Evolutionary conservation across 192 early-diverging fungal genomes (phyloP).

Genomic region (Pilobolus umbonatus): DNA sequence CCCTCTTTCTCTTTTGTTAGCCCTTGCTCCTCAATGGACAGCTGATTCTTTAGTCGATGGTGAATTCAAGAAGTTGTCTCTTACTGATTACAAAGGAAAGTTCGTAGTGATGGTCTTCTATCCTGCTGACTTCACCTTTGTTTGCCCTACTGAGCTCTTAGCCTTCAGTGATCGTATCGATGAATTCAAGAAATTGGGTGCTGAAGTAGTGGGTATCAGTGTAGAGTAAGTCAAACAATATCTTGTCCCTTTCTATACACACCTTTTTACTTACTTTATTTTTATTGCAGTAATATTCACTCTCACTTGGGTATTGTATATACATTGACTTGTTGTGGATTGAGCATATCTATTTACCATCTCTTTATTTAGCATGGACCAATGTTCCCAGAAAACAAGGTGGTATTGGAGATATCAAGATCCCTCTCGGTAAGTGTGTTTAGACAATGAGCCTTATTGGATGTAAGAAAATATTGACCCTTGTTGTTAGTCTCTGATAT

Average conservation of each 20-base stretch:
- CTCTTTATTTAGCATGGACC: slow-evolving; percentile 85
- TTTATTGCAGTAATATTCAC: slow-evolving; percentile 11
- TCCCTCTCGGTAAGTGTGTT: slow-evolving; percentile 48
- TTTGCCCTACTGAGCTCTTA: slow-evolving; percentile 58
- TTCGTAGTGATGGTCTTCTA: slow-evolving; percentile 64
- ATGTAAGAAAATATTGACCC: neutral
- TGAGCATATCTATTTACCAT: slow-evolving; percentile 35
- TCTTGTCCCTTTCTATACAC: neutral
- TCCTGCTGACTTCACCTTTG: slow-evolving; percentile 57
- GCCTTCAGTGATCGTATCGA: slow-evolving; percentile 49
- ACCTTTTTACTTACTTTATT: neutral
- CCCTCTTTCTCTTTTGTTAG: neutral
- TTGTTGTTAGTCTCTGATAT: slow-evolving; percentile 18
- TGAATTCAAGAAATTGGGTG: slow-evolving; percentile 49
- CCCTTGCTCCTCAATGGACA: slow-evolving; percentile 29
- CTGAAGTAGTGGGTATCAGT: slow-evolving; percentile 52
- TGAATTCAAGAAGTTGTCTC: slow-evolving; percentile 26
- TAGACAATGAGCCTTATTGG: neutral
- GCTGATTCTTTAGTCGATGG: slow-evolving; percentile 33
- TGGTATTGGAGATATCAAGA: slow-evolving; percentile 86
- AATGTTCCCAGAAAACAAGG: slow-evolving; percentile 82
- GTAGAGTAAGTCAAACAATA: slow-evolving; percentile 50
- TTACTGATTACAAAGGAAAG: slow-evolving; percentile 30
- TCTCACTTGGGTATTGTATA: slow-evolving; percentile 18
- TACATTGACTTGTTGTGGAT: no score